A percentile compares a stretch with the other conserved stretches of the same genome.
phyloP scores from a whole-genome alignment of 192 early-diverging fungal species.

The Allomyces arbusculus region DNA sequence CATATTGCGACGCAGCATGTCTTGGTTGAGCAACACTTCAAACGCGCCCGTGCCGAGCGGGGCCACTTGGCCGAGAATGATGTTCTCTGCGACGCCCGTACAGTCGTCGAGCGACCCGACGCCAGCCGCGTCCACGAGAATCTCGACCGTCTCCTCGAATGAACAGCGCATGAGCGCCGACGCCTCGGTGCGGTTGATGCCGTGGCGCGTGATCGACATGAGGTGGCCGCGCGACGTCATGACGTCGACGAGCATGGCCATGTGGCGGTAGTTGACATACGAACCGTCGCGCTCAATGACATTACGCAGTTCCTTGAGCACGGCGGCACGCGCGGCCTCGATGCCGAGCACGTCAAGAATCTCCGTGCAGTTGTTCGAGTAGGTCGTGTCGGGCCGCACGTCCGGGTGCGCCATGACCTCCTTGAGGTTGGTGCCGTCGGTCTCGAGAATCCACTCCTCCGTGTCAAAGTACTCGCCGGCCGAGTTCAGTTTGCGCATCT shows the following conservation, averaged over 20 bases:
- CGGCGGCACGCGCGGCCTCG: slow-evolving; percentile 78
- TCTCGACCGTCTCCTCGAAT: slow-evolving; percentile 97
- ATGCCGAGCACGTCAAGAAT: slow-evolving; percentile 84
- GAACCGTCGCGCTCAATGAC: slow-evolving; percentile 92
- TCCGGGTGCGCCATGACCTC: slow-evolving; percentile 68
- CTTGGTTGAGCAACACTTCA: slow-evolving; percentile 82
- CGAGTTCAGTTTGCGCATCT: slow-evolving; percentile 23
- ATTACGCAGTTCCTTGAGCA: slow-evolving; percentile 70
- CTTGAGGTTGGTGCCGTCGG: slow-evolving; percentile 77
- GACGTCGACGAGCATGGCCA: slow-evolving; percentile 84
- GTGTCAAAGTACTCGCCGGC: slow-evolving; percentile 41
- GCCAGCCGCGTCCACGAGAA: slow-evolving; percentile 85
- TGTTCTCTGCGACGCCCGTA: slow-evolving; percentile 89
- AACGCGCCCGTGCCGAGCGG: slow-evolving; percentile 87
- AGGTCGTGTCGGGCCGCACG: slow-evolving; percentile 59
- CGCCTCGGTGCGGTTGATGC: slow-evolving; percentile 89
- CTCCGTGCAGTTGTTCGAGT: slow-evolving; percentile 84
- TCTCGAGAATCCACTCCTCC: slow-evolving; percentile 66
- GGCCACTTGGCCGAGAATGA: slow-evolving; percentile 91
- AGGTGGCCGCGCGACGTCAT: slow-evolving; percentile 85
- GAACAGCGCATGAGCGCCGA: slow-evolving; percentile 86
- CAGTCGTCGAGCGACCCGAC: slow-evolving; percentile 85
- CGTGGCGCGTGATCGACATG: slow-evolving; percentile 95
- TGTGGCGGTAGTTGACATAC: slow-evolving; percentile 96
- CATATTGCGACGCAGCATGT: slow-evolving; percentile 54